Base-by-base conservation (phyloP, 2,329 filamentous ascomycete genomes). In the Gyromitra esculenta region DNA sequence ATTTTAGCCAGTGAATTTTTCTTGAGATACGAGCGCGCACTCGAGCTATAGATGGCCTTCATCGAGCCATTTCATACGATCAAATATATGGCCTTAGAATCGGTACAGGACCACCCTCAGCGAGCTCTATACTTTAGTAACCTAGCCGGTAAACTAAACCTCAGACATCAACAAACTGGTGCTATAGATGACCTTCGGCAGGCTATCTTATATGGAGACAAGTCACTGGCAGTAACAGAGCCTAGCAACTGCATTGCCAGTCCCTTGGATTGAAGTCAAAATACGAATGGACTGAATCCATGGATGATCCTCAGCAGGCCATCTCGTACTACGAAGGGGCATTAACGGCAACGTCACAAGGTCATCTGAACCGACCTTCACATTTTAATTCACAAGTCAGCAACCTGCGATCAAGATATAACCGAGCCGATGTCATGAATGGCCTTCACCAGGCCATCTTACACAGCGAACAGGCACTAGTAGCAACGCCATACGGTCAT, bases 101-200 rank as follows among this genome's bases (percentile, higher is more conserved):
- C 5, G 6, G 31, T 6, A 13, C 25, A 4, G 21, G 52, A 35
- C n/a, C 52, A 15, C 25, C 52, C 9, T 6, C 8, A 56, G 0
- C 9, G 52, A 15, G 52, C 52, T 7, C 11, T 5, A 6, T 15
- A 56, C 31, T 56, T 56, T 6, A 56, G 11, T 35, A 15, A 5
- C 15, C 45, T 50, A n/a, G 15, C 45, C 54, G n/a, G 8, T 43
- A 25, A n/a, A 50, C 35, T 60, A 5, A 5, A 6, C 45, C 6
- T 50, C 6, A 50, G 5, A 50, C n/a, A 50, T 25, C 1, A 62
- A 21, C 54, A 5, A 18, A 57, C 57, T n/a, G 18, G 56, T 21
- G 54, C 45, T 7, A 50, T 48, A 1, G 60, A 73, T 25, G 69
- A 65, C 43, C 48, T 66, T 9, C 15, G n/a, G 18, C 48, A 65